Evolutionary conservation across 1,139 yeast species (phyloP).

Genomic region (Lipomyces yarrowii): DNA sequence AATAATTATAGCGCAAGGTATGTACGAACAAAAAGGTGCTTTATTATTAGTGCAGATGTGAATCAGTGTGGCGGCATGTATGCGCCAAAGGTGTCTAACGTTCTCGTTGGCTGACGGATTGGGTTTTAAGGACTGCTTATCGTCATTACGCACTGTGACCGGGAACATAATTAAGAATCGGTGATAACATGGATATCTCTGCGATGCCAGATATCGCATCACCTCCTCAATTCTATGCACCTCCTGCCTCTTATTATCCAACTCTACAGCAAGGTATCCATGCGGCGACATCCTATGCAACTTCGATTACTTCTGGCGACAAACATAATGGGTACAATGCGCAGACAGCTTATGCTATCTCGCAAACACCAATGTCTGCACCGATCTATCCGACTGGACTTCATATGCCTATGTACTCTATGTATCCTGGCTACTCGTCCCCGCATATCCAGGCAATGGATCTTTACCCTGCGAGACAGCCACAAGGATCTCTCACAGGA

Average conservation of each 20-base stretch:
- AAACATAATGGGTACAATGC: constrained; percentile 4
- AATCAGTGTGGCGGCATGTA: neutral
- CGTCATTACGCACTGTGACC: neutral
- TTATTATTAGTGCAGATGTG: neutral
- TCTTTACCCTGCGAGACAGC: constrained; percentile 6
- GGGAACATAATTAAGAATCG: neutral
- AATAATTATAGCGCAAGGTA: neutral
- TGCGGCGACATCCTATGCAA: constrained; percentile 1
- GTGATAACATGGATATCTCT: constrained; percentile 3
- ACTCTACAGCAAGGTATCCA: constrained; percentile 3
- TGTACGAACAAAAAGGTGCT: neutral
- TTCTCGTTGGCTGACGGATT: neutral
- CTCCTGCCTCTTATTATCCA: constrained; percentile 2
- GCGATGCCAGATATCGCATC: constrained; percentile 7
- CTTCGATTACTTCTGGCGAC: constrained; percentile 2
- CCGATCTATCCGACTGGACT: constrained; percentile 10
- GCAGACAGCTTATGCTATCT: constrained; percentile 6
- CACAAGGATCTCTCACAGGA: constrained; percentile 6
- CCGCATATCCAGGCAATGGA: constrained; percentile 11
- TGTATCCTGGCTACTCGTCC: constrained; percentile 23
- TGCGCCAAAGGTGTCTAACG: neutral
- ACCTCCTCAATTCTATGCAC: constrained; percentile 6
- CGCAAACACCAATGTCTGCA: constrained; percentile 11
- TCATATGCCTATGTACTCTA: constrained; percentile 21
- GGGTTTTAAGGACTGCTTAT: neutral